A percentile compares a stretch with the other conserved stretches of the same genome.
These are phyloP conservation scores for Hypoxylon fuscum DNA, from an alignment of 495 filamentous ascomycete species.

Conservation along the genomic window DNA sequence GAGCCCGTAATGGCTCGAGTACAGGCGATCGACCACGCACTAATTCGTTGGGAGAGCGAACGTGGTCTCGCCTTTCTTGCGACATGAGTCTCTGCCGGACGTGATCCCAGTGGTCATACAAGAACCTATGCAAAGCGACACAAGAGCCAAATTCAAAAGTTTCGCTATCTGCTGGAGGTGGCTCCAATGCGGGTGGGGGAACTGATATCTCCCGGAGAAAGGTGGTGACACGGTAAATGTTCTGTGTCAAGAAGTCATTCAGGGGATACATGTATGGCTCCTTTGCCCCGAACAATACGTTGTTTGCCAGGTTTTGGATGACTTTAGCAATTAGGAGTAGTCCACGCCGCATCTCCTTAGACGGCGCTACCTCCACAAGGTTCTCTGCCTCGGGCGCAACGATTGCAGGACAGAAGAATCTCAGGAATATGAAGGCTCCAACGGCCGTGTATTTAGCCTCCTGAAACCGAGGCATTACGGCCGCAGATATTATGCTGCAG, in stretches of 20 bases:
- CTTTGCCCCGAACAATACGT: slow-evolving; percentile 74
- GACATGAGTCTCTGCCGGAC: slow-evolving; percentile 68
- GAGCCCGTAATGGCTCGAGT: slow-evolving; percentile 61
- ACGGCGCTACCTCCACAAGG: slow-evolving; percentile 62
- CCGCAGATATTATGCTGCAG: slow-evolving; percentile 67
- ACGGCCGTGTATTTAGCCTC: slow-evolving; percentile 77
- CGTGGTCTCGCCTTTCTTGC: slow-evolving; percentile 61
- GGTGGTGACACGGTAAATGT: slow-evolving; percentile 69
- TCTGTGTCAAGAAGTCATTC: slow-evolving; percentile 69
- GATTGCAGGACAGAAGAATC: slow-evolving; percentile 75
- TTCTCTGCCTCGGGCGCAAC: slow-evolving; percentile 73
- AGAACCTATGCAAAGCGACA: slow-evolving; percentile 69
- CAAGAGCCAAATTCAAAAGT: slow-evolving; percentile 73
- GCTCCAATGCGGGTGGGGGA: slow-evolving; percentile 49
- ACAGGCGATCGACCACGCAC: slow-evolving; percentile 55
- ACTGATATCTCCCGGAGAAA: slow-evolving; percentile 71
- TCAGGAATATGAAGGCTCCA: slow-evolving; percentile 73
- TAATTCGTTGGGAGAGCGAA: slow-evolving; percentile 60
- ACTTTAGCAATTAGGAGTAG: slow-evolving; percentile 73
- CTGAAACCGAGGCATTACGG: slow-evolving; percentile 66
- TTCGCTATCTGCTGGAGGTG: slow-evolving; percentile 50
- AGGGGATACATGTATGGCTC: slow-evolving; percentile 74
- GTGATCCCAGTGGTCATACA: slow-evolving; percentile 75
- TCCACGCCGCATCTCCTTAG: slow-evolving; percentile 72
- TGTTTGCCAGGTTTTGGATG: slow-evolving; percentile 74